Evolutionary conservation across 169 alveolate species (phyloP), one percentile per base, ranked within the genome.

Genomic region (Besnoitia besnoiti): DNA sequence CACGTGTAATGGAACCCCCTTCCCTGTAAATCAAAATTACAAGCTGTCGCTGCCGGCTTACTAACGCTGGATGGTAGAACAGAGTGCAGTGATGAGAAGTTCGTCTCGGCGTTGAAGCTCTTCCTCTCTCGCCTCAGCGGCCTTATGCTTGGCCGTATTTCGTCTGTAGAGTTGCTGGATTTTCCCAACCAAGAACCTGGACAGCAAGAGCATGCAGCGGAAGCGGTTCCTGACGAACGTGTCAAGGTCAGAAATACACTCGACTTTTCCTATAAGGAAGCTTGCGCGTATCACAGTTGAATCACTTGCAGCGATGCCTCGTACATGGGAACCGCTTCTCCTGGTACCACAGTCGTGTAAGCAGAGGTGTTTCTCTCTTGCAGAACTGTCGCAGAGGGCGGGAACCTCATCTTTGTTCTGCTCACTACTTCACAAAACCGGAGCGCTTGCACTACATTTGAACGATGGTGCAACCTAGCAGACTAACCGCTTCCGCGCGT

Each of bases 21-120:
- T n/a, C n/a, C n/a, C n/a, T n/a, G n/a, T n/a, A n/a, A n/a, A n/a
- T n/a, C n/a, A n/a, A n/a, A n/a, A 16, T 3, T 16, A 19, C 12
- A 21, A n/a, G 12, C 67, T 19, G 3, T 19, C 27, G 44, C 46
- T 16, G 16, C 46, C 37, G 7, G 19, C 87, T 37, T 44, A 77
- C 87, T 19, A 77, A 0, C 87, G 87, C 40, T 77, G 87, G 40
- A 77, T 77, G 33, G 87, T 77, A 21, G 87, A 40, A 37, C 87
- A 77, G 42, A 77, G 10, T 51, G 87, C 87, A 14, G 87, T 77
- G n/a, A 40, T 12, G 87, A 77, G 59, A 37, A 77, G 61, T 42
- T 37, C 40, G 35, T 42, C 59, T 2, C 37, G 87, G 61, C 33
- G 87, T n/a, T 39, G 87, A 27, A 27, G 35, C 55, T 42, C 44